These are phyloP conservation scores for Ustilago bromivora DNA, from an alignment of 1,284 basidiomycete species.

Conservation along the genomic window DNA sequence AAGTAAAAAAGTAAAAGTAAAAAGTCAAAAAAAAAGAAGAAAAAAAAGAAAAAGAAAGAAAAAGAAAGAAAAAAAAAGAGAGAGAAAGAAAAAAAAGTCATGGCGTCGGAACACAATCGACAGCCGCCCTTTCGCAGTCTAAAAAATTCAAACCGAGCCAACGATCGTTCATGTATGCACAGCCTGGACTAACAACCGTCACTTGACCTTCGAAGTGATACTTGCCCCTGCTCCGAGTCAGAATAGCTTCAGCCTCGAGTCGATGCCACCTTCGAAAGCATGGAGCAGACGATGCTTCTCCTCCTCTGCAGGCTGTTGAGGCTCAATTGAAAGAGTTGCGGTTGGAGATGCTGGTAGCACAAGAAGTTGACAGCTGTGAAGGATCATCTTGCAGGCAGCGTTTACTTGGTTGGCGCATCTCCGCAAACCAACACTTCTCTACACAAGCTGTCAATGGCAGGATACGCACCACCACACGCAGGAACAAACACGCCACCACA, in stretches of 20 bases:
- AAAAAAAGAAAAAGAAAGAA: background rate
- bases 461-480: background rate
- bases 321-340: no score
- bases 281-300: no score
- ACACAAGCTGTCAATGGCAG: background rate
- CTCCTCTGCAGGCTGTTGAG: no score
- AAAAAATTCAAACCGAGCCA: conserved; percentile 2
- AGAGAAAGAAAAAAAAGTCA: background rate
- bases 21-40: background rate
- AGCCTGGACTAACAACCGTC: conserved; percentile 2
- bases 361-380: background rate
- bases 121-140: background rate
- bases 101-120: conserved; percentile 17
- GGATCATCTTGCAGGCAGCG: conserved; percentile 4
- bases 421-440: conserved; percentile 6
- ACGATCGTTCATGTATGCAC: background rate
- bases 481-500: conserved; percentile 4
- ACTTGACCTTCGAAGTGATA: background rate
- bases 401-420: conserved; percentile 18
- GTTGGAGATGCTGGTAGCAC: background rate
- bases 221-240: background rate
- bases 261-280: background rate
- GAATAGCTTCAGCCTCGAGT: background rate
- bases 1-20: background rate
- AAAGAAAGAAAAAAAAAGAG: background rate